Conservation (phyloP, 805 yeast genomes). For the Lipomyces sp. region DNA sequence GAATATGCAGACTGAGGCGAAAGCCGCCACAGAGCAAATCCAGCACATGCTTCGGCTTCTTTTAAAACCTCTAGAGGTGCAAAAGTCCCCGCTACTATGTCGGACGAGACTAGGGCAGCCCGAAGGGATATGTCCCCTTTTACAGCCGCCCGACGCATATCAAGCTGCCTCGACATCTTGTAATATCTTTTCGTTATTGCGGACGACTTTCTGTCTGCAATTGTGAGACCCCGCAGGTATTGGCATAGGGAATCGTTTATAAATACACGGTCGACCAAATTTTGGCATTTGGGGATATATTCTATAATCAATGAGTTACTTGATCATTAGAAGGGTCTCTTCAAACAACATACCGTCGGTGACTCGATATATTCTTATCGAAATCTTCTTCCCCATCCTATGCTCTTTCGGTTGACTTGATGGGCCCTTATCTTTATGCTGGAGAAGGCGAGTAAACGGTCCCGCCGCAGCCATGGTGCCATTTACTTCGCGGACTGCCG, state of each 20-base stretch:
- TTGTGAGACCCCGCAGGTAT: slow-evolving; percentile 11
- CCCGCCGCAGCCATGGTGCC: neutral
- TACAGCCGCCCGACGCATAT: slow-evolving; percentile 16
- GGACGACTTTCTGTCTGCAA: neutral
- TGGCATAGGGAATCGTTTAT: slow-evolving; percentile 15
- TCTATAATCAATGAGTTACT: neutral
- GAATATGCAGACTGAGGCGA: slow-evolving; percentile 4
- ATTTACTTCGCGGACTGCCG: neutral
- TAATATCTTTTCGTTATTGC: slow-evolving; percentile 1
- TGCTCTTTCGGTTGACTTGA: neutral
- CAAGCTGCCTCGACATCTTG: slow-evolving; percentile 4
- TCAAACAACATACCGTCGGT: slow-evolving; percentile 11
- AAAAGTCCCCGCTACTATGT: neutral
- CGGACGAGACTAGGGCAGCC: slow-evolving; percentile 14
- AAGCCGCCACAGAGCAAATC: slow-evolving; percentile 25
- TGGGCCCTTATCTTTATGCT: neutral
- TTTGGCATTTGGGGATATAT: slow-evolving; percentile 17
- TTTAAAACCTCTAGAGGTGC: neutral
- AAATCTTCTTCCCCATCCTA: neutral
- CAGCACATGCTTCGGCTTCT: slow-evolving; percentile 19
- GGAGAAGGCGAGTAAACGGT: neutral
- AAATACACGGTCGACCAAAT: slow-evolving; percentile 10
- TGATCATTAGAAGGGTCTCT: neutral
- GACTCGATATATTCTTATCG: slow-evolving; percentile 15
- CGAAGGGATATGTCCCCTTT: slow-evolving; percentile 23